Evolutionary conservation across 2,329 filamentous ascomycete genomes (phyloP), one percentile per base, ranked within the genome.

Genomic region (Camptophora hylomeconis): DNA sequence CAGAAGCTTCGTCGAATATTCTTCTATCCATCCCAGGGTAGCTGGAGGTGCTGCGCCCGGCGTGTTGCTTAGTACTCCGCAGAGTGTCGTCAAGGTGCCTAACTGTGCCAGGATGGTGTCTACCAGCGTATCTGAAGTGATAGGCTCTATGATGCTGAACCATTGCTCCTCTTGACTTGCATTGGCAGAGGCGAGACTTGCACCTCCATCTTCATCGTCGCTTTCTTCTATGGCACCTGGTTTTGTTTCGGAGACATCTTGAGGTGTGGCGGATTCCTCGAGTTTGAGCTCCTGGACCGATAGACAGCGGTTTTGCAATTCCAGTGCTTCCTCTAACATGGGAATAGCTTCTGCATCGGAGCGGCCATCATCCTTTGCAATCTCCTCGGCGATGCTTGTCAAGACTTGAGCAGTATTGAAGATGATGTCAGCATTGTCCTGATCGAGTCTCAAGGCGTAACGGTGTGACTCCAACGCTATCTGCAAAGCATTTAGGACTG

Each of bases 381-480:
- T 48, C 14, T 32, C 28, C 53, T 82, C 77, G 2, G 72, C 74
- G 20, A 81, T 57, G 37, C 67, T 72, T 1, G 70, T 75, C 20
- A 81, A 57, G 3, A 80, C 71, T 50, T 81, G 77, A 2, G 69
- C 73, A 5, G 72, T 75, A 46, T 82, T 83, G 58, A 81, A 83
- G 6, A 79, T 55, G 4, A 71, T 63, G 50, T 83, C 75, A 1
- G 73, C 59, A 46, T 80, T 79, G 21, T 72, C 63, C 26, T 67
- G 61, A 13, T 74, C 65, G 17, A 81, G 49, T 2, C 50, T 51
- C 16, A 76, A 52, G 3, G 76, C 75, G 46, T 67, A 63, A 31
- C 65, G 64, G 49, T 81, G 77, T 2, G 75, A 77, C 15, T 63
- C 57, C 14, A 82, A 51, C 1, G 77, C 69, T 34, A 69, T 61